Percentiles rank a stretch among this genome's conserved stretches.
phyloP scores from a whole-genome alignment of 2,329 filamentous ascomycete genomes.

The Fusarium mundagurra region DNA sequence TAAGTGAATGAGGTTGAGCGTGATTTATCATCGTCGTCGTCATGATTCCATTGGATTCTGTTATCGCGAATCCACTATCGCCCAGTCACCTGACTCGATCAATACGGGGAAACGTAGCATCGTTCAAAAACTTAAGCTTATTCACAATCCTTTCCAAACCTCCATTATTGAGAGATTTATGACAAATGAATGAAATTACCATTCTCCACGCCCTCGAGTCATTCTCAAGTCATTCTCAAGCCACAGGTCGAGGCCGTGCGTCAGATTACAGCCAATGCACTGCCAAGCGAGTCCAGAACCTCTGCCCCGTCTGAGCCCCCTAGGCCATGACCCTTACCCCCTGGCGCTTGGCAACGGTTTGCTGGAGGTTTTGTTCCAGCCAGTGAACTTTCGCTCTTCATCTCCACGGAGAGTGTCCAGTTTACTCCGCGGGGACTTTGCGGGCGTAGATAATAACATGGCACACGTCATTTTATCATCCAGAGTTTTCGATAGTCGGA shows the following conservation, averaged over 20 bases:
- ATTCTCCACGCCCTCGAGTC: background rate
- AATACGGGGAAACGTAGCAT: background rate
- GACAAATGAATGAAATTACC: background rate
- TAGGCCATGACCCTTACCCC: background rate
- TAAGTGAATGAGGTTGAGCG: background rate
- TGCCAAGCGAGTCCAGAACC: slow-evolving; percentile 18
- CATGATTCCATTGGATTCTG: background rate
- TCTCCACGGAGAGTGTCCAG: background rate
- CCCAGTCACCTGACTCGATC: background rate
- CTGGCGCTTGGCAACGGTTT: slow-evolving; percentile 18
- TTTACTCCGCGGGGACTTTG: background rate
- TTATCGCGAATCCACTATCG: background rate
- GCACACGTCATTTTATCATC: background rate
- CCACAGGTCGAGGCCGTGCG: background rate
- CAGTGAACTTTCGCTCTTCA: background rate
- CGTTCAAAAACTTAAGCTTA: background rate
- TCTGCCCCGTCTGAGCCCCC: slow-evolving; percentile 5
- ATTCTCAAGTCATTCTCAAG: background rate
- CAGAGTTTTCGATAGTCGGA: background rate
- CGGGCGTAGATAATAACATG: background rate
- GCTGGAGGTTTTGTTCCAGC: background rate
- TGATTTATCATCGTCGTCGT: background rate
- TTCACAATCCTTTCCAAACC: background rate
- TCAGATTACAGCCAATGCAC: slow-evolving; percentile 5
- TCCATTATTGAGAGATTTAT: background rate